Evolutionary conservation across 2,329 filamentous ascomycete species (phyloP).

Genomic region (Aciculosporium take): DNA sequence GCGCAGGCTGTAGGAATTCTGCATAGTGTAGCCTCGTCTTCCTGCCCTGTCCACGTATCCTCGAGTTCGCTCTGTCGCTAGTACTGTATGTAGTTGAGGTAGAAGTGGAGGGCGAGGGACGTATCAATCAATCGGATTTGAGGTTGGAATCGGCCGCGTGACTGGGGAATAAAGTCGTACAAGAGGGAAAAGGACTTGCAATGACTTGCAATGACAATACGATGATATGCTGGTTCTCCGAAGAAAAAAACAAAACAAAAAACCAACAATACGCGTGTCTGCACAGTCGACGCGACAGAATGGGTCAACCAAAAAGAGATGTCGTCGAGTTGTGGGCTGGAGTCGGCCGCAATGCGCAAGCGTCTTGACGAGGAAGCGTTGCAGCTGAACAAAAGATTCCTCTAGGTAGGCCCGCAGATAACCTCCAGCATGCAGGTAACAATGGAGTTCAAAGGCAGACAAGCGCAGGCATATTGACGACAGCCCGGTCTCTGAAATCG

Average conservation of each 20-base stretch:
- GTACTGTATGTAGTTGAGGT: not conserved
- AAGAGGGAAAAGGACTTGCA: not conserved
- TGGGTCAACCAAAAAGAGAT: not conserved
- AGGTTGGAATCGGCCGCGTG: not conserved
- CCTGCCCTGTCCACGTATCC: not conserved
- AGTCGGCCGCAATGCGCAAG: not conserved
- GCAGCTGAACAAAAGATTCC: not conserved
- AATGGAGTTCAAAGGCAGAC: not conserved
- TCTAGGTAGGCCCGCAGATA: not conserved
- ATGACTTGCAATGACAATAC: not conserved
- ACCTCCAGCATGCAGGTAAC: conserved; percentile 1
- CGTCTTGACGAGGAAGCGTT: not conserved
- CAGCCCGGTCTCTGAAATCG: not conserved
- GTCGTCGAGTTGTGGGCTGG: not conserved
- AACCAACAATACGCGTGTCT: too few relatives aligned
- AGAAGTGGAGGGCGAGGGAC: not conserved
- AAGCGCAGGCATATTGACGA: conserved; percentile 6
- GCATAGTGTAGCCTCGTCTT: conserved; percentile 1
- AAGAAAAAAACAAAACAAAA: too few relatives aligned
- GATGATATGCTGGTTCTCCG: too few relatives aligned
- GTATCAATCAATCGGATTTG: not conserved
- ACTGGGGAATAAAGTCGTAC: not conserved
- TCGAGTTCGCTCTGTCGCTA: not conserved
- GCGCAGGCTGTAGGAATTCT: conserved; percentile 4
- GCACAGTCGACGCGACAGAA: not conserved